phyloP scores from a whole-genome alignment of 352 stramenopile species.

The Vaucheria bursata region DNA sequence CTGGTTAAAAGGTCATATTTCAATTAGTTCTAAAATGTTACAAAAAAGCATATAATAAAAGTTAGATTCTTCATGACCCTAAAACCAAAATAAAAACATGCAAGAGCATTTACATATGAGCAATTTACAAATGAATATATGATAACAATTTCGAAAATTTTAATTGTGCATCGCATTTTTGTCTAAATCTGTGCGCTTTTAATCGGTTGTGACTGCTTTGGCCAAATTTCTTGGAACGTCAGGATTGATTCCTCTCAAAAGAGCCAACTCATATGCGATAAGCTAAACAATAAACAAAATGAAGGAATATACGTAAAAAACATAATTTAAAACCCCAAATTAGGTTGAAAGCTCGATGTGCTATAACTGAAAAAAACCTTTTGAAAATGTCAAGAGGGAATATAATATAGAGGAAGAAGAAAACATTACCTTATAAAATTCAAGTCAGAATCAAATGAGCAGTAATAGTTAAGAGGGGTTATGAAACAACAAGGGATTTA shows the following conservation, averaged over 20 bases:
- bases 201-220: conserved; percentile 98
- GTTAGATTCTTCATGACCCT: too few relatives aligned
- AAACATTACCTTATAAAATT: not conserved
- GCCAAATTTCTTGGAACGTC: conserved; percentile 95
- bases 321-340: not conserved
- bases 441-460: not conserved
- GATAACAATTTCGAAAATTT: too few relatives aligned
- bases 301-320: conserved; percentile 6
- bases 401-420: not conserved
- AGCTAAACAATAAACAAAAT: too few relatives aligned
- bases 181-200: too few relatives aligned
- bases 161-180: too few relatives aligned
- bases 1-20: too few relatives aligned
- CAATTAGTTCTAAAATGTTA: too few relatives aligned
- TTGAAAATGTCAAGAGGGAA: conserved; percentile 68
- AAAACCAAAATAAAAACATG: too few relatives aligned
- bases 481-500: not conserved
- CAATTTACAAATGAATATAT: too few relatives aligned
- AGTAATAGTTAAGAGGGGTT: too few relatives aligned
- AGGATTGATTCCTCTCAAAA: conserved; percentile 91
- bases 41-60: too few relatives aligned
- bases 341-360: not conserved
- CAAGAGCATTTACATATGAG: too few relatives aligned
- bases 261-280: conserved; percentile 81
- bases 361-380: conserved; percentile 59